Conservation (phyloP, 257 asterid genomes). For the Solanum clarkiae region DNA sequence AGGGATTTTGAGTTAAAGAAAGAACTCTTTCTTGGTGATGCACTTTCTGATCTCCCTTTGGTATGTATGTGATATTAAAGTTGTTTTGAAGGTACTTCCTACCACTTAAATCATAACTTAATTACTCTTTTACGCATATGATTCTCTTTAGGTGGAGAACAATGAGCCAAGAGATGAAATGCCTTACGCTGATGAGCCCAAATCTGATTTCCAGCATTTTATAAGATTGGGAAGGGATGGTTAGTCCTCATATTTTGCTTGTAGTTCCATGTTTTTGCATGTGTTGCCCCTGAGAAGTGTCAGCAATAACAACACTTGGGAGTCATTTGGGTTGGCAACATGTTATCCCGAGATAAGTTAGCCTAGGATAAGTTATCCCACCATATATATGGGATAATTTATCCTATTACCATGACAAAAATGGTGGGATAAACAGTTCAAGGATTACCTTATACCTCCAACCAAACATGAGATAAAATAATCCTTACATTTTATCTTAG, state of each 20-base stretch:
- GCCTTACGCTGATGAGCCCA: conserved; percentile 4
- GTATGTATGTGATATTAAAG: not conserved
- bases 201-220: conserved; percentile 13
- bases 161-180: conserved; percentile 17
- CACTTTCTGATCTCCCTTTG: conserved; percentile 31
- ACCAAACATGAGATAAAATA: no score
- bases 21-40: conserved; percentile 23
- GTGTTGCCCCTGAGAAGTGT: not conserved
- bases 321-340: no score
- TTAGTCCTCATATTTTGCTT: not conserved
- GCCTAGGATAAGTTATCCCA: no score
- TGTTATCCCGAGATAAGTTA: no score
- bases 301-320: not conserved
- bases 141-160: conserved; percentile 26
- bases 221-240: conserved; percentile 17
- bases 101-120: not conserved
- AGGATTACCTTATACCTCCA: no score
- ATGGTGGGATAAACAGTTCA: no score
- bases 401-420: no score
- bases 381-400: no score
- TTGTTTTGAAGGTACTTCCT: not conserved
- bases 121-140: not conserved
- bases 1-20: not conserved
- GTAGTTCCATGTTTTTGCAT: not conserved
- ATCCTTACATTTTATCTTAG: no score